Evolutionary conservation across 75 land plant species (phyloP).

Genomic region (Isoetes taiwanensis): DNA sequence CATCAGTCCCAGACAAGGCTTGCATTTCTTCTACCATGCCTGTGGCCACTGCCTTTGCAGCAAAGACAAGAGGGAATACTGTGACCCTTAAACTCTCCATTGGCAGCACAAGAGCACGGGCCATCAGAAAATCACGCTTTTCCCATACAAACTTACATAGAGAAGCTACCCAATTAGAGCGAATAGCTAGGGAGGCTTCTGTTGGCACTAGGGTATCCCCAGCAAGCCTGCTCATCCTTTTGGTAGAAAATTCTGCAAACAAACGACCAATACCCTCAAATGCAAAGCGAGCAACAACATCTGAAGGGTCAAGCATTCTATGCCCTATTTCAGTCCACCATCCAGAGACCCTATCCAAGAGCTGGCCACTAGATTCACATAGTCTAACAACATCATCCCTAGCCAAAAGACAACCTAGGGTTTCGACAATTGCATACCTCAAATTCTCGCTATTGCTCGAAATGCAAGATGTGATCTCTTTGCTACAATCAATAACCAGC

Average conservation of each 20-base stretch:
- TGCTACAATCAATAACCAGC: conserved; percentile 51
- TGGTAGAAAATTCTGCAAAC: conserved; percentile 77
- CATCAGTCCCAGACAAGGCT: conserved; percentile 30
- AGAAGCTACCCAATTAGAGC: conserved; percentile 70
- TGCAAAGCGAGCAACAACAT: conserved; percentile 64
- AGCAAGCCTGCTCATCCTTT: conserved; percentile 87
- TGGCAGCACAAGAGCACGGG: conserved; percentile 62
- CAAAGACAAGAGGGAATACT: conserved; percentile 72
- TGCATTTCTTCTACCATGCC: conserved; percentile 58
- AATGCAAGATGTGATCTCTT: conserved; percentile 60
- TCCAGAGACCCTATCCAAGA: conserved; percentile 50
- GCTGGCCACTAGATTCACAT: conserved; percentile 52
- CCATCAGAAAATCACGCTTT: conserved; percentile 61
- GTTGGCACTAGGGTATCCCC: conserved; percentile 85
- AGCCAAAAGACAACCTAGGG: conserved; percentile 79
- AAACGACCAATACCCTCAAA: conserved; percentile 81
- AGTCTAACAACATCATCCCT: conserved; percentile 85
- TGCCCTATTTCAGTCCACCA: conserved; percentile 85
- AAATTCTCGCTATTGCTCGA: conserved; percentile 49
- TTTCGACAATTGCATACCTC: conserved; percentile 63
- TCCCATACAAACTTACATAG: conserved; percentile 78
- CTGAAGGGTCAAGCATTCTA: conserved; percentile 67
- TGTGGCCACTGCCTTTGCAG: conserved; percentile 80
- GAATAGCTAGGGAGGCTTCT: conserved; percentile 83
- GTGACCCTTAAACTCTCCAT: conserved; percentile 73